Evolutionary conservation across 257 asterid genomes (phyloP), one percentile per base, ranked within the genome.

Genomic region (Petrea volubilis): DNA sequence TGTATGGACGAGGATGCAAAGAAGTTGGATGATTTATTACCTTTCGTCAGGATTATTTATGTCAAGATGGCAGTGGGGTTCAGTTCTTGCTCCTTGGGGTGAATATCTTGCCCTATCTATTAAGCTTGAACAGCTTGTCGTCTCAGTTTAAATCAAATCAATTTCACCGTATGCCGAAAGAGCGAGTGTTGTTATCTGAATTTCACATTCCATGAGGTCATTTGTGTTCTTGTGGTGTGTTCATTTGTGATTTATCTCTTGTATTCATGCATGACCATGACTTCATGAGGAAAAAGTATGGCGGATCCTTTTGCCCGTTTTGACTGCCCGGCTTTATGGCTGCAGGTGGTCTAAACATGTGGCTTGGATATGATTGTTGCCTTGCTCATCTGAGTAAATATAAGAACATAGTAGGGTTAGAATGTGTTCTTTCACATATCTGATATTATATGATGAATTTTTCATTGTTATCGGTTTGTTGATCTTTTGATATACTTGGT

Each of bases 311-410:
- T 24, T 31, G 80, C 82, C 71, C 25, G 7, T 60, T 41, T 55
- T 56, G 50, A 82, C 29, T 76, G 80, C 86, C 78, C 84, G 49
- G 78, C 79, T 66, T 50, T 64, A 9, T 18, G 14, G 77, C 78
- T 65, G 84, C 56, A 14, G 82, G 77, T 67, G 33, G 71, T 82
- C 74, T n/a, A 38, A 62, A 29, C 17, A 23, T 40, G 36, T 21
- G 77, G 69, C 79, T 64, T 41, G 80, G 80, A 76, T 62, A 79
- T 76, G 80, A 82, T 27, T 53, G 31, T 58, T 70, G 72, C 87
- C 84, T 82, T 76, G 71, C 87, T 73, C 84, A 78, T 79, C 84
- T 82, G 84, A 82, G 38, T 13, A 41, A 33, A 25, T n/a, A 15
- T 10, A 18, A 14, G 27, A 23, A 24, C n/a, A 36, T 18, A 25